Evolutionary conservation across 352 stramenopile genomes (phyloP).

Genomic region (Pythium utonaiense): DNA sequence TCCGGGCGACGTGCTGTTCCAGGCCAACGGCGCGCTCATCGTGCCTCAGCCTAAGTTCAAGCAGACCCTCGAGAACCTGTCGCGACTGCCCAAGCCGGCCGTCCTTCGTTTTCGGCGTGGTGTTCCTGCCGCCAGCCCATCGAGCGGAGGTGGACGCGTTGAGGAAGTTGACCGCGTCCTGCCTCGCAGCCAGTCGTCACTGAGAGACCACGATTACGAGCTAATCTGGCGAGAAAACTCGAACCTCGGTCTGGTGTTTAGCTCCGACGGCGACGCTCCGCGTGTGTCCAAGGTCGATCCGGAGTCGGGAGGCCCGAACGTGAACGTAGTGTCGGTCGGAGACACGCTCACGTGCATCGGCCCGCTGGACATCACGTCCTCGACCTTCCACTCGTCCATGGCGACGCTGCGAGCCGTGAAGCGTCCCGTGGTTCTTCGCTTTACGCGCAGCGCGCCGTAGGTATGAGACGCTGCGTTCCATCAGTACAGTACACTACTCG

Average conservation of each 20-base stretch:
- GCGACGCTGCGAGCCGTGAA: conserved; percentile 76
- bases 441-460: conserved; percentile 34
- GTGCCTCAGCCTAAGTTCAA: conserved; percentile 47
- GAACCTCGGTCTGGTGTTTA: conserved; percentile 84
- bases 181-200: conserved; percentile 39
- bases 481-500: not conserved
- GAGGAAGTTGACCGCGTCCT: conserved; percentile 50
- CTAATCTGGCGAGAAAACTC: conserved; percentile 82
- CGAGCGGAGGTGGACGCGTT: conserved; percentile 7
- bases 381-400: conserved; percentile 85
- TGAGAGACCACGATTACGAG: conserved; percentile 77
- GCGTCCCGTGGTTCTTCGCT: conserved; percentile 77
- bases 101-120: conserved; percentile 39
- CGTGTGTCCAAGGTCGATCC: conserved; percentile 83
- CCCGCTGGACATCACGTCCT: conserved; percentile 68
- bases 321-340: conserved; percentile 66
- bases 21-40: conserved; percentile 34
- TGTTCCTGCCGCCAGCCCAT: conserved; percentile 29
- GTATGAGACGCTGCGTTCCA: not conserved
- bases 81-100: conserved; percentile 37
- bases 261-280: conserved; percentile 66
- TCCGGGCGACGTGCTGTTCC: conserved; percentile 38
- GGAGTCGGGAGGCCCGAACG: conserved; percentile 65
- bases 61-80: conserved; percentile 37
- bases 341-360: conserved; percentile 81